Conservation (phyloP, 371 early-diverging fungal species). For the Mucor velutinosus region DNA sequence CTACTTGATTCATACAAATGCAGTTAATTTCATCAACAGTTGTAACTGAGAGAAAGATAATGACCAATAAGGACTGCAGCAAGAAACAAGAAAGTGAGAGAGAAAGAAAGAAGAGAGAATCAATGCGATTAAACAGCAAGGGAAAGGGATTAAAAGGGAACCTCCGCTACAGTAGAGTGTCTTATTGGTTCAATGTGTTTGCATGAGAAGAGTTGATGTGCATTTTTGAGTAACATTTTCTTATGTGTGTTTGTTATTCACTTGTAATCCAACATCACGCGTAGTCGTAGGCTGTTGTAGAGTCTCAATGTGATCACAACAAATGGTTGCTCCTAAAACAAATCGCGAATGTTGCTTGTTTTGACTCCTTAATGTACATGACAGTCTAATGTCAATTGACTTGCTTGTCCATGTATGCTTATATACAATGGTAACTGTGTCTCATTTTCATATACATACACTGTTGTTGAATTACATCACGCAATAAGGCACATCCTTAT, state of each 20-base stretch:
- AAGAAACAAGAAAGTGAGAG: not conserved
- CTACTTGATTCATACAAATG: slow-evolving; percentile 14
- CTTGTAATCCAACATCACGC: not conserved
- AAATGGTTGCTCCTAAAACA: not conserved
- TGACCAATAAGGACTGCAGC: not conserved
- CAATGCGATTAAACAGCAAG: not conserved
- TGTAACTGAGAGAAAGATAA: not conserved
- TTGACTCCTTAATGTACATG: not conserved
- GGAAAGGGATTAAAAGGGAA: not conserved
- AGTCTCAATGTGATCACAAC: not conserved
- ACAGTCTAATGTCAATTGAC: not conserved
- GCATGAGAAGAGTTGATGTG: slow-evolving; percentile 20
- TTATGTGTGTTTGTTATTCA: not conserved
- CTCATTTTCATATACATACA: not conserved
- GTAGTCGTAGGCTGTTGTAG: no score
- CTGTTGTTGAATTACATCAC: not conserved
- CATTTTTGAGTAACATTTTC: slow-evolving; percentile 8
- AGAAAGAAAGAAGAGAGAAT: not conserved
- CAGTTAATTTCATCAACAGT: slow-evolving; percentile 1
- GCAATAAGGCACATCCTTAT: not conserved
- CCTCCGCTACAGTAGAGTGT: slow-evolving; percentile 7
- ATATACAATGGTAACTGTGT: not conserved
- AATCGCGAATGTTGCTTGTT: not conserved
- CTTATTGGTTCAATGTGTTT: slow-evolving; percentile 22
- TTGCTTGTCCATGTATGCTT: not conserved